Evolutionary conservation across 768 basidiomycete species (phyloP).

Genomic region (Daedaleopsis sinensis): DNA sequence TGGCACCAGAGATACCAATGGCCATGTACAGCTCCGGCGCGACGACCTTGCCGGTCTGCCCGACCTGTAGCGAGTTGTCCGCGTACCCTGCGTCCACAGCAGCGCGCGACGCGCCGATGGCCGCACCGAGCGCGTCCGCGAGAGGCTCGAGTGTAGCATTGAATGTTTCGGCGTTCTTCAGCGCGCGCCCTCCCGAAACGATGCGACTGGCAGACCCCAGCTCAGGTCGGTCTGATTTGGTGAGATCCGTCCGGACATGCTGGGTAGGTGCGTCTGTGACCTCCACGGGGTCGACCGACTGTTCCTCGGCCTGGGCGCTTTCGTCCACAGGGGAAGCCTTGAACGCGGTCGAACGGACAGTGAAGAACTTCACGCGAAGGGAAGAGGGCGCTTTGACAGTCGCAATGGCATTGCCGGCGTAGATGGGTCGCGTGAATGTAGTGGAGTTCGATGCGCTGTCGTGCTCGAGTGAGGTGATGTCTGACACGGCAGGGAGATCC

Average conservation of each 20-base stretch:
- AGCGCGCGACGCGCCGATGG: slow-evolving; percentile 96
- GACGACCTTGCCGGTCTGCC: slow-evolving; percentile 98
- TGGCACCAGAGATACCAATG: slow-evolving; percentile 96
- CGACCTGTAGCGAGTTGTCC: slow-evolving; percentile 98
- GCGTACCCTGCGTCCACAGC: slow-evolving; percentile 98
- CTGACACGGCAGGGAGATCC: slow-evolving; percentile 89
- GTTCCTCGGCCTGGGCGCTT: slow-evolving; percentile 57
- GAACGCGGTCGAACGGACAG: slow-evolving; percentile 92
- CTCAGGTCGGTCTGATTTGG: slow-evolving; percentile 92
- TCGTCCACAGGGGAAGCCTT: slow-evolving; percentile 60
- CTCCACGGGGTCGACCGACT: slow-evolving; percentile 64
- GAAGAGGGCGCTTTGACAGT: slow-evolving; percentile 82
- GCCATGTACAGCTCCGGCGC: slow-evolving; percentile 97
- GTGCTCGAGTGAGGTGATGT: slow-evolving; percentile 82
- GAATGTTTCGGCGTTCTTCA: slow-evolving; percentile 96
- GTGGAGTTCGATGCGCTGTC: slow-evolving; percentile 71
- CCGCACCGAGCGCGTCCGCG: slow-evolving; percentile 91
- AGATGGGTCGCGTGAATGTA: slow-evolving; percentile 92
- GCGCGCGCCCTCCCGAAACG: slow-evolving; percentile 92
- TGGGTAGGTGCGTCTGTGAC: slow-evolving; percentile 57
- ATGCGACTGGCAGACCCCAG: slow-evolving; percentile 85
- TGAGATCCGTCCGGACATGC: slow-evolving; percentile 75
- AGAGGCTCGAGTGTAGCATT: slow-evolving; percentile 83
- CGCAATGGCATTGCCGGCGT: slow-evolving; percentile 96
- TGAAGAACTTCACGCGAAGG: slow-evolving; percentile 90